Conservation (phyloP, 805 yeast species). For the Starmerella floris region DNA sequence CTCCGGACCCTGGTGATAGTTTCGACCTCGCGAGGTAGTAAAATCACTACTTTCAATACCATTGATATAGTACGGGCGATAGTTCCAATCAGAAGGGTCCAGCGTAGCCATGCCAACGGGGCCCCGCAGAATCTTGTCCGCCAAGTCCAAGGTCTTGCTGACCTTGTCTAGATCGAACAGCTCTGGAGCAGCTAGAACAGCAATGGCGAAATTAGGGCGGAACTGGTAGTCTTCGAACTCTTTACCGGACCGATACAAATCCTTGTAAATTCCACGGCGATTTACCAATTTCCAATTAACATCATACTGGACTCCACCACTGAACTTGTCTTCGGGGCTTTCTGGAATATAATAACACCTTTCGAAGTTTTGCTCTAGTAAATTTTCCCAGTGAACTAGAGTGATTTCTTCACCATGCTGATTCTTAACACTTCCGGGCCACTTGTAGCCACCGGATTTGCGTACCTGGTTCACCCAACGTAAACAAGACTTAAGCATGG, state of each 20-base stretch:
- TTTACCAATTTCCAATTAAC: slow-evolving; percentile 56
- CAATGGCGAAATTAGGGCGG: slow-evolving; percentile 84
- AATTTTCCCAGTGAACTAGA: slow-evolving; percentile 57
- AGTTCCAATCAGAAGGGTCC: slow-evolving; percentile 85
- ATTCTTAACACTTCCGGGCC: slow-evolving; percentile 40
- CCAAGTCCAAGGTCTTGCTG: slow-evolving; percentile 47
- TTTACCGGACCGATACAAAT: slow-evolving; percentile 65
- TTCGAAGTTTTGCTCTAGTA: slow-evolving; percentile 65
- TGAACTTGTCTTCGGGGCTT: slow-evolving; percentile 35
- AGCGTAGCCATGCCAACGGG: slow-evolving; percentile 85
- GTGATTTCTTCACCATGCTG: slow-evolving; percentile 44
- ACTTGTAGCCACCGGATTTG: slow-evolving; percentile 41
- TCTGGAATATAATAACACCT: slow-evolving; percentile 62
- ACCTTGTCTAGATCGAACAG: slow-evolving; percentile 56
- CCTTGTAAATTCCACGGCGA: slow-evolving; percentile 91
- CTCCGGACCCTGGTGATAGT: slow-evolving; percentile 97
- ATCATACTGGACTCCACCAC: slow-evolving; percentile 40
- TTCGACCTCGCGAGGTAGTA: slow-evolving; percentile 88
- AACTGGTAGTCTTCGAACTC: slow-evolving; percentile 88
- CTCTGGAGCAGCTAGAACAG: slow-evolving; percentile 92
- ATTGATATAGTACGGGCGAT: slow-evolving; percentile 78
- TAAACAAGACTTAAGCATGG: slow-evolving; percentile 68
- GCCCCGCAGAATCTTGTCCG: slow-evolving; percentile 67
- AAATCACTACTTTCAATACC: slow-evolving; percentile 71
- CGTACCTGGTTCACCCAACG: slow-evolving; percentile 61